Evolutionary conservation across 164 flowering plant species (phyloP), one percentile per base, ranked within the genome.

Genomic region (Berberis thunbergii): DNA sequence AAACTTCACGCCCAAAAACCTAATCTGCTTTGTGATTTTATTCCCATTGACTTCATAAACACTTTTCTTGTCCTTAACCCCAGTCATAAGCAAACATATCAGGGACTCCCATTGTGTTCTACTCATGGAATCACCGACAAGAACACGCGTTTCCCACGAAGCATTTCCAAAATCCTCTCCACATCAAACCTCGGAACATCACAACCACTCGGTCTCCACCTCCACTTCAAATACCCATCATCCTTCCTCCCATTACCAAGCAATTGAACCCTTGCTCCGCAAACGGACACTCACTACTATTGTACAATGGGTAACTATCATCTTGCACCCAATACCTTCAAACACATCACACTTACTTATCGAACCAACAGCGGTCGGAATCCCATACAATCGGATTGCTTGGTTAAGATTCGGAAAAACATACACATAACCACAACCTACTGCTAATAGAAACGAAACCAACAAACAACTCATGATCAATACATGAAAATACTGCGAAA

Each of bases 31-130:
- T 0, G 84, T 88, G 49, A 90, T 90, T 60, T 72, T 73, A 53
- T 78, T 81, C 65, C 89, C 84, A 66, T 87, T 83, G 45, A 88
- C 72, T 76, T 90, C 97, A 80, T 82, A 90, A 42, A 90, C 85
- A 65, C 80, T 75, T 48, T 42, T 69, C 78, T 83, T 81, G 62
- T 90, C 87, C 63, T 80, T 78, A 65, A 88, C 87, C 6, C 87
- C 97, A 3, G 79, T 76, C 89, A 85, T 82, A 45, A 90, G 85
- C 78, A 87, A 53, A 63, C 97, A 90, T 58, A 90, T 78, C 76
- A 86, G 60, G 54, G 92, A 86, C 71, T 90, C 95, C 97, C 95
- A 90, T 65, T 90, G 97, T 4, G 92, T 87, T 68, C 97, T 77
- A 57, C 92, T 78, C 89, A 90, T 76, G 1, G 97, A 90, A 73